phyloP scores from a whole-genome alignment of 148 eudicot genomes.

The Simmondsia chinensis region DNA sequence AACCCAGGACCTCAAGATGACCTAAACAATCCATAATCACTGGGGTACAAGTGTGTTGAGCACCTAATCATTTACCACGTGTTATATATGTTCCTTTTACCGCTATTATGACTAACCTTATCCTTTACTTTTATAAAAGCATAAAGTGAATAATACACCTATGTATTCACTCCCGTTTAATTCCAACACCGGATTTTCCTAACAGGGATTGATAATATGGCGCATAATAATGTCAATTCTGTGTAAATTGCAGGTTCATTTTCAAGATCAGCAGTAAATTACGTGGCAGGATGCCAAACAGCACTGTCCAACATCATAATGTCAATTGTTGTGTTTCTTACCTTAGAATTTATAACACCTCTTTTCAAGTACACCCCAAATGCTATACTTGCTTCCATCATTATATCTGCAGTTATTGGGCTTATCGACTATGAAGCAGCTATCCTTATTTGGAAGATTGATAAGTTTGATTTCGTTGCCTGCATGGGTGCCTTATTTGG shows the following conservation, averaged over 20 bases:
- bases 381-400: constrained; percentile 59
- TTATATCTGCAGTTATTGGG: constrained; percentile 64
- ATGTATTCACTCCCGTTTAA: no score
- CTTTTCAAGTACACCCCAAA: constrained; percentile 58
- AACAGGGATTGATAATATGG: neutral
- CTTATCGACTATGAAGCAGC: constrained; percentile 47
- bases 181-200: no score
- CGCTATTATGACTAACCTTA: no score
- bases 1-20: no score
- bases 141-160: no score
- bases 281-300: constrained; percentile 64
- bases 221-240: neutral
- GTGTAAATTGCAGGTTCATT: constrained; percentile 70
- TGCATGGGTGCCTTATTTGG: constrained; percentile 80
- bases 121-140: no score
- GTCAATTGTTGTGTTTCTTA: constrained; percentile 43
- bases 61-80: no score
- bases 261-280: constrained; percentile 63
- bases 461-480: constrained; percentile 57
- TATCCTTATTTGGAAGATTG: constrained; percentile 53
- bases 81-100: no score
- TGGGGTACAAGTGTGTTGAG: no score
- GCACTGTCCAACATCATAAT: constrained; percentile 66
- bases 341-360: constrained; percentile 50
- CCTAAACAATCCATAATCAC: no score